Evolutionary conservation across 1,284 basidiomycete species (phyloP), one percentile per base, ranked within the genome.

Genomic region (Cryptococcus deneoformans): DNA sequence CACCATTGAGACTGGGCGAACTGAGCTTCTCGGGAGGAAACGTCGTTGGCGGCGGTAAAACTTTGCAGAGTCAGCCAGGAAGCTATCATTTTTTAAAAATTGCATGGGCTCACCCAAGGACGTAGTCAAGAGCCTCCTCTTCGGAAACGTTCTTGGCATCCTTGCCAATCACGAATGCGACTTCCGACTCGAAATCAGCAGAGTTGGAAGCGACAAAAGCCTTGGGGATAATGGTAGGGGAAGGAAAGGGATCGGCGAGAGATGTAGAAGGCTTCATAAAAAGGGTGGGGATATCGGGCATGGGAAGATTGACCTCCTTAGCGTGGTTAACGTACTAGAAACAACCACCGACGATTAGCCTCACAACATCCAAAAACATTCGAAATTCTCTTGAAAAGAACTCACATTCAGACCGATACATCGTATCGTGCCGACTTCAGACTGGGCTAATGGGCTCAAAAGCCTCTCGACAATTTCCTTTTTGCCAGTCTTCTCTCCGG

Each of bases 111-210:
- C 51, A 91, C 5, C 85, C 90, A 0, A 90, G 80, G 5, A 94
- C 85, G 66, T 92, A 91, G 64, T 90, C 85, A 50, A 92, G 77
- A 0, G 91, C 91, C 5, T 92, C 84, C 1, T 80, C 83, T 67
- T 88, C 87, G 0, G 82, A 80, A 10, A 94, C 89, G 68, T 95
- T 79, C 79, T 87, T 90, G 37, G 86, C 86, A 0, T 85, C 76
- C 70, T 87, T 89, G 36, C 90, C 90, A 39, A 96, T 89, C 52
- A 95, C 87, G 56, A 94, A 83, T 38, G 85, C 88, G 11, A 96
- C 79, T 68, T 96, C 92, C 49, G 90, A 87, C 72, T 96, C 92
- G 69, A 92, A 95, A 76, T 96, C 92, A 0, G 89, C 85, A 24
- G 86, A 81, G 1, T 86, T 81, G 29, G 90, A 90, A 65, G 87